Percentiles rank a stretch among this genome's conserved stretches.
Evolutionary conservation across 192 early-diverging fungal genomes (phyloP).

Genomic region (Helicostylum pulchrum): DNA sequence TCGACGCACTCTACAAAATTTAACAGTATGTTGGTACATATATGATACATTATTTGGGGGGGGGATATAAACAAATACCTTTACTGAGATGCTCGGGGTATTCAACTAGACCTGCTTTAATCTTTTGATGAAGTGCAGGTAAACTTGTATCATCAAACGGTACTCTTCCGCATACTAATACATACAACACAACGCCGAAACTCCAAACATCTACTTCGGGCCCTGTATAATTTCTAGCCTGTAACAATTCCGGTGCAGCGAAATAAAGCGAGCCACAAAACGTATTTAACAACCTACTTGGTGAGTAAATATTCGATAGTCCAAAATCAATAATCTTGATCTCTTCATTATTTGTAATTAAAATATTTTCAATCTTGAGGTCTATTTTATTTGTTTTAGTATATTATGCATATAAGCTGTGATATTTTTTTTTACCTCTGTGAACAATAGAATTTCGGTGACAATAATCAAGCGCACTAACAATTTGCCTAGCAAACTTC

Average conservation of each 20-base stretch:
- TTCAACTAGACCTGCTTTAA: slow-evolving; percentile 73
- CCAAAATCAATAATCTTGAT: slow-evolving; percentile 92
- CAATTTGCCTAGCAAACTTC: slow-evolving; percentile 69
- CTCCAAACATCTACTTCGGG: slow-evolving; percentile 90
- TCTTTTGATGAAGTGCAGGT: slow-evolving; percentile 80
- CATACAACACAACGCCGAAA: slow-evolving; percentile 80
- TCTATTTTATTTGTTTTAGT: slow-evolving; percentile 29
- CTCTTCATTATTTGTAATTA: slow-evolving; percentile 62
- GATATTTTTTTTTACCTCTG: too few species aligned
- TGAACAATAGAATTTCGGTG: slow-evolving; percentile 28
- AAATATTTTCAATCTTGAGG: slow-evolving; percentile 83
- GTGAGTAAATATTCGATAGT: slow-evolving; percentile 69
- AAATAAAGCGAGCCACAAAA: slow-evolving; percentile 74
- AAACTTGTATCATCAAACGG: slow-evolving; percentile 84
- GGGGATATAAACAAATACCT: too few species aligned
- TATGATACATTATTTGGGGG: background rate
- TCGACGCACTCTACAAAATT: slow-evolving; percentile 48
- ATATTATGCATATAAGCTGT: too few species aligned
- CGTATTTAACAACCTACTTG: slow-evolving; percentile 45
- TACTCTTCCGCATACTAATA: slow-evolving; percentile 76
- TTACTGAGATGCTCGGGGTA: slow-evolving; percentile 67
- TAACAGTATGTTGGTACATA: background rate
- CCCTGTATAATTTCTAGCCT: slow-evolving; percentile 73
- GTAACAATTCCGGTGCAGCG: slow-evolving; percentile 82
- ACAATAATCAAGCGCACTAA: slow-evolving; percentile 55